Evolutionary conservation across 164 flowering plant genomes (phyloP).

Genomic region (Litsea cubeba): DNA sequence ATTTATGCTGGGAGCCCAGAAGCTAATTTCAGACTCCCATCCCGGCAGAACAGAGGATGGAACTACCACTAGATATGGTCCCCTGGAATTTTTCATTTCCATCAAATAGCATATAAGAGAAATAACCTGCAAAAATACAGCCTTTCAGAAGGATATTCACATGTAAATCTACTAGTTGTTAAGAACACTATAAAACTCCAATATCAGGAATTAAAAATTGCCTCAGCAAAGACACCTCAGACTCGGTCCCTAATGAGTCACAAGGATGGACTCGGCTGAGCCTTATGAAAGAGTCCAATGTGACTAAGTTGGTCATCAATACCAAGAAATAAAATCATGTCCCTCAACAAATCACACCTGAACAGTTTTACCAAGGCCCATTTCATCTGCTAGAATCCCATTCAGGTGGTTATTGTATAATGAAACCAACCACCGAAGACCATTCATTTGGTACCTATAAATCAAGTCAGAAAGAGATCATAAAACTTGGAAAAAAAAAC

Average conservation of each 20-base stretch:
- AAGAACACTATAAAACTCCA: background rate
- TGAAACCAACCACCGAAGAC: slow-evolving; percentile 94
- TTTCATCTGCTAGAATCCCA: slow-evolving; percentile 99
- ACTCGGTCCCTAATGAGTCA: too few species aligned
- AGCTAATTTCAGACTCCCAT: slow-evolving; percentile 80
- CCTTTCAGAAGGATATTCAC: background rate
- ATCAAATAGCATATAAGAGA: slow-evolving; percentile 88
- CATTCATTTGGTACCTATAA: slow-evolving; percentile 95
- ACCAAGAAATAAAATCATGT: too few species aligned
- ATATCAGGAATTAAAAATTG: too few species aligned
- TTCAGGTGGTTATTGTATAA: slow-evolving; percentile 92
- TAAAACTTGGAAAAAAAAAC: background rate
- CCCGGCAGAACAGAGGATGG: slow-evolving; percentile 97
- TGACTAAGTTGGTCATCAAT: too few species aligned
- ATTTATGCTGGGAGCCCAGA: slow-evolving; percentile 83
- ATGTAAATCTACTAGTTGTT: background rate
- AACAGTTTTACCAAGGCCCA: slow-evolving; percentile 99
- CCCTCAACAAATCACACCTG: slow-evolving; percentile 48
- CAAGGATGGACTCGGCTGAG: too few species aligned
- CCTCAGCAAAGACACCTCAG: too few species aligned
- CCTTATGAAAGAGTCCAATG: too few species aligned
- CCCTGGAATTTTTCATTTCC: slow-evolving; percentile 93
- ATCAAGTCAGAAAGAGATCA: slow-evolving; percentile 5
- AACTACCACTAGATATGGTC: slow-evolving; percentile 95
- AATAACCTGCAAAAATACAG: slow-evolving; percentile 58